phyloP scores from a whole-genome alignment of 2,329 filamentous ascomycete species.

The Hypoxylon sp. region DNA sequence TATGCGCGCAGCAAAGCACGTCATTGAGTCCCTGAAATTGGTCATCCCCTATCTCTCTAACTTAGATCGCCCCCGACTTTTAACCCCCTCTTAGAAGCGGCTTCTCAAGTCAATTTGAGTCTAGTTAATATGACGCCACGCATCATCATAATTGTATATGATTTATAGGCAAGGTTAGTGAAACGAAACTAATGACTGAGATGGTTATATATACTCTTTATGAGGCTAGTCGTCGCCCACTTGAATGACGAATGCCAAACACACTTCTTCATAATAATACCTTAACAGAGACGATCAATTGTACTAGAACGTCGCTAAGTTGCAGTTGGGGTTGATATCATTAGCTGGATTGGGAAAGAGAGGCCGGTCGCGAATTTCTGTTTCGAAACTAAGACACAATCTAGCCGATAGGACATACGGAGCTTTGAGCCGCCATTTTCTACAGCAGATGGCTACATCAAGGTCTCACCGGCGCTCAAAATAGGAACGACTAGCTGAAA shows the following conservation, averaged over 20 bases:
- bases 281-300: background rate
- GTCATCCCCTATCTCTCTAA: slow-evolving; percentile 25
- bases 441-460: background rate
- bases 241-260: background rate
- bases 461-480: background rate
- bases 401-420: background rate
- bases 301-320: background rate
- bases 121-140: background rate
- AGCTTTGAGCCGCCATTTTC: background rate
- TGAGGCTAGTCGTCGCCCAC: background rate
- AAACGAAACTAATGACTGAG: background rate
- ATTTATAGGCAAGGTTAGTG: background rate
- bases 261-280: background rate
- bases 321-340: background rate
- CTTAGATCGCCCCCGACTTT: background rate
- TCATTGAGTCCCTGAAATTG: slow-evolving; percentile 39
- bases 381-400: background rate
- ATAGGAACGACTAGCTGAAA: background rate
- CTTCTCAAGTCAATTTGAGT: background rate
- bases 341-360: background rate
- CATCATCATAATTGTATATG: slow-evolving; percentile 12
- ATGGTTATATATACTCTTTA: background rate
- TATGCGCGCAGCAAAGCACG: slow-evolving; percentile 32
- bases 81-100: background rate
- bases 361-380: background rate